Base-by-base conservation (phyloP, 1,284 basidiomycete genomes). In the Pyrrhoderma noxium region DNA sequence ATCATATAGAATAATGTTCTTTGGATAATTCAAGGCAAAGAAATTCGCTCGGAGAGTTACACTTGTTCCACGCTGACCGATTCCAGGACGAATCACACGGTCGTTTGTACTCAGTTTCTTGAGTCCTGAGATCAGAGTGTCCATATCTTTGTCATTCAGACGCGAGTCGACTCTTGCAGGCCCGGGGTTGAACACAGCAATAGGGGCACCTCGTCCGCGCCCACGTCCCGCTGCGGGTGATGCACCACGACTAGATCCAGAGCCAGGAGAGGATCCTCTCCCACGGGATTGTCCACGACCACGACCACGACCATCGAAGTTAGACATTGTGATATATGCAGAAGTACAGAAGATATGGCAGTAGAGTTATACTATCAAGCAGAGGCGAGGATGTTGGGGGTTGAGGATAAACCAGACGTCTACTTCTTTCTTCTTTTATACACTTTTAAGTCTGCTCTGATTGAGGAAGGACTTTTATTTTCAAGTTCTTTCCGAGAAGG, bases 21-120 rank as follows among this genome's bases (percentile, higher is more conserved):
- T 73, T 0, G 76, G 73, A 19, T 80, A 62, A 31, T 64, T 72
- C 22, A 85, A 61, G 0, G 80, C 58, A 61, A 85, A 86, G 64
- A 86, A 85, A 60, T 89, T 89, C 37, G 83, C 70, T 1, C 86
- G 74, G 5, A 88, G 63, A 0, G 66, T 72, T 44, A 80, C 73
- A 0, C 69, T 53, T 2, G 54, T 70, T 2, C 86, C 86, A 1
- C 66, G 60, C 0, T 74, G 82, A 7, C 85, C 85, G 56, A 72
- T 88, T 0, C 80, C 80, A 0, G 84, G 84, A 7, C 86, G 77
- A 2, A 78, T 43, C 34, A 47, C 54, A 16, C 47, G 66, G 36
- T 51, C 45, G 13, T 62, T 54, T 1, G 65, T 59, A 9, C 65
- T 55, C 7, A 66, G 35, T 0, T 60, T 59, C 37, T 70, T 72